phyloP scores from a whole-genome alignment of 768 basidiomycete genomes.

The Lactarius vividus region DNA sequence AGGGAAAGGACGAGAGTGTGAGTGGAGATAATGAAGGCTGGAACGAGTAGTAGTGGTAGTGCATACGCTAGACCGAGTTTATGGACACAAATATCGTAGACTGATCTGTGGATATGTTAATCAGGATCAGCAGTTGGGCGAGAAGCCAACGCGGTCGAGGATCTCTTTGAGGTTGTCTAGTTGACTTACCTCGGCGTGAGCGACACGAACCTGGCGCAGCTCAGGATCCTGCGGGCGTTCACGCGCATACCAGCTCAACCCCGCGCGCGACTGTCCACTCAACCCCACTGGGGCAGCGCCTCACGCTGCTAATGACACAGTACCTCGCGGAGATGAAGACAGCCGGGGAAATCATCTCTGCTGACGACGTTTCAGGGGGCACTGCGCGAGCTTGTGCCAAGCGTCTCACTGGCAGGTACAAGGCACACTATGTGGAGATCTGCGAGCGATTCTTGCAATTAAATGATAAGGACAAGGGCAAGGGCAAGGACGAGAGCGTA shows the following conservation, averaged over 20 bases:
- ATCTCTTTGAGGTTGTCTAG: constrained; percentile 47
- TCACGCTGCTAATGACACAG: constrained; percentile 90
- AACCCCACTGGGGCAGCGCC: constrained; percentile 93
- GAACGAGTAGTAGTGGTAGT: neutral
- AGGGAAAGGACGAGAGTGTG: neutral
- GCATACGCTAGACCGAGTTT: neutral
- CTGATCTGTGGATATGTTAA: neutral
- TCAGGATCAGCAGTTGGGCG: constrained; percentile 57
- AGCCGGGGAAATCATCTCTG: constrained; percentile 62
- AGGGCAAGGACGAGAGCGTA: neutral
- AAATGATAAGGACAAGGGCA: neutral
- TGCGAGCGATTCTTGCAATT: constrained; percentile 59
- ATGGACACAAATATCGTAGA: constrained; percentile 8
- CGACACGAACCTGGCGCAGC: constrained; percentile 79
- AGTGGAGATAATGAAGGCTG: neutral
- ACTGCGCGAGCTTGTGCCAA: constrained; percentile 67
- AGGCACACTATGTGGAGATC: constrained; percentile 76
- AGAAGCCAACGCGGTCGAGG: constrained; percentile 54
- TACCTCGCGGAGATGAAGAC: constrained; percentile 82
- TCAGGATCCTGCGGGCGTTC: constrained; percentile 82
- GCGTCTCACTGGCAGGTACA: constrained; percentile 76
- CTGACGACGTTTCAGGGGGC: constrained; percentile 76
- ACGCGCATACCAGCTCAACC: constrained; percentile 87
- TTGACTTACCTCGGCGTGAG: constrained; percentile 77
- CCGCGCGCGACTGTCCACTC: constrained; percentile 72